Evolutionary conservation across 2,329 filamentous ascomycete genomes (phyloP).

Genomic region (Penicillium sp.): DNA sequence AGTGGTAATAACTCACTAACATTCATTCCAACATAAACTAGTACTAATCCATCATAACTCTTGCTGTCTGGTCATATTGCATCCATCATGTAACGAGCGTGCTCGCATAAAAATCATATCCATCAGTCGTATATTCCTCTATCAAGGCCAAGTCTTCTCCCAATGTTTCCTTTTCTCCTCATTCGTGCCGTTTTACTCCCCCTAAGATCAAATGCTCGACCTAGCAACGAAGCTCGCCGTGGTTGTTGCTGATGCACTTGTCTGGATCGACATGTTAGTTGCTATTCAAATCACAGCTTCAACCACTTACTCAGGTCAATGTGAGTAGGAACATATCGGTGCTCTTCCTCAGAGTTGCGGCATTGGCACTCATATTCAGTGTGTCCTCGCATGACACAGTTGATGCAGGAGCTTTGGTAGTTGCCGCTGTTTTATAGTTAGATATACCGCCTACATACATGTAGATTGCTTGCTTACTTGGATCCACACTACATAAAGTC

Average conservation of each 20-base stretch:
- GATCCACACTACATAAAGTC: slow-evolving; percentile 10
- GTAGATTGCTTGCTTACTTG: slow-evolving; percentile 9
- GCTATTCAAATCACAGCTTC: background rate
- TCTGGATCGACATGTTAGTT: slow-evolving; percentile 7
- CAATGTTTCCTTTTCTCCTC: background rate
- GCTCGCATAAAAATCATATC: background rate
- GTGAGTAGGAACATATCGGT: slow-evolving; percentile 10
- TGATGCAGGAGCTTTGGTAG: slow-evolving; percentile 16
- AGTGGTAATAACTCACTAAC: background rate
- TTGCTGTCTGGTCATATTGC: background rate
- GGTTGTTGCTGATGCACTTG: slow-evolving; percentile 20
- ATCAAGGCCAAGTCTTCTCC: background rate
- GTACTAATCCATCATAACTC: background rate
- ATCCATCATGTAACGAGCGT: background rate
- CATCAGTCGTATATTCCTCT: background rate
- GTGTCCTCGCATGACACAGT: slow-evolving; percentile 13
- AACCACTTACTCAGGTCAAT: slow-evolving; percentile 14
- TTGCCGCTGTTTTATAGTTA: slow-evolving; percentile 11
- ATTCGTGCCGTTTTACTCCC: background rate
- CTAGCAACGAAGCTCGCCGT: slow-evolving; percentile 18
- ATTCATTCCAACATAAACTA: background rate
- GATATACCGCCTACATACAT: background rate
- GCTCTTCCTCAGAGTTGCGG: slow-evolving; percentile 9
- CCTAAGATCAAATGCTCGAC: background rate
- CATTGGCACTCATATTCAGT: slow-evolving; percentile 17